Base-by-base conservation (phyloP, 164 flowering plant genomes). In the Nymphaea thermarum region DNA sequence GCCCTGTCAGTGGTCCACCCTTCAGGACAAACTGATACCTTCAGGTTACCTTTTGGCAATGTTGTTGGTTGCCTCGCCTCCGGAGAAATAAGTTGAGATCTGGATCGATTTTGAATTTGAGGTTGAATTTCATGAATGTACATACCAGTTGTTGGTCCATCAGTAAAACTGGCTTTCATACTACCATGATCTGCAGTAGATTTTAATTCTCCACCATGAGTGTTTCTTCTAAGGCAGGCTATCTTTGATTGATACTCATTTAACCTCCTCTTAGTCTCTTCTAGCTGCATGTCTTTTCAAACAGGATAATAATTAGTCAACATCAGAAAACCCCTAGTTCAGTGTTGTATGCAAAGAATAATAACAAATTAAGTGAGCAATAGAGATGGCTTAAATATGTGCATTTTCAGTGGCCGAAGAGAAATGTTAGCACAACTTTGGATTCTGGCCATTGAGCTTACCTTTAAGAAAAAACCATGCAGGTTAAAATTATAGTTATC, bases 181-280 rank as follows among this genome's bases (percentile, higher is more conserved):
- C 42, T 47, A 61, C 76, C 82, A 78, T 73, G 71, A 14, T 25
- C 65, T 25, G 63, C 11, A 69, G 73, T 42, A 42, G 53, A 70
- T 66, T 69, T 82, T 43, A 82, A 72, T 66, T 78, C 68, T 55
- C 44, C 63, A 59, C 10, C 62, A 60, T 68, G 72, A 25, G 72
- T 67, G 41, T 43, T 77, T n/a, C 84, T 68, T 16, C 85, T 81
- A 72, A 84, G 79, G 42, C 85, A 83, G 74, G 82, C 84, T 78
- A 94, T 74, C 74, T 84, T 76, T 71, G 78, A 66, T 62, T 88
- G 70, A 43, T 95, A 76, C 71, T 84, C 89, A 60, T 71, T 70
- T 70, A 91, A 74, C 71, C 78, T 86, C 80, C 65, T 86, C 77
- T 88, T 87, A 43, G 96, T 80, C 73, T 87, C 80, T 66, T 75